These are phyloP conservation scores for Stropharia rugosoannulata DNA, from an alignment of 768 basidiomycete genomes.

Conservation along the genomic window DNA sequence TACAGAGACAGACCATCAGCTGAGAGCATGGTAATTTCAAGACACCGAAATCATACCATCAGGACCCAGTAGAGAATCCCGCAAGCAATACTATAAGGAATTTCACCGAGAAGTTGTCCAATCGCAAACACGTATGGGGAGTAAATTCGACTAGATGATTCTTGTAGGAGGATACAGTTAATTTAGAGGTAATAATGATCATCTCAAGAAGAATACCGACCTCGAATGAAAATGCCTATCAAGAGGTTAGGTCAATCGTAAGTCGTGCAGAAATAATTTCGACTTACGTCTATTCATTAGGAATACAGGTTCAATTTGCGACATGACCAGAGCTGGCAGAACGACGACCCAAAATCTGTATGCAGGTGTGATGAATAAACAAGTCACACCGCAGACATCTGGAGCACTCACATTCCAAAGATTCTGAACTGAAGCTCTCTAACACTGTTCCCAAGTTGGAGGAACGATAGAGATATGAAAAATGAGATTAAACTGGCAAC, in stretches of 20 bases:
- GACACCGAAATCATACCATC: conserved; percentile 43
- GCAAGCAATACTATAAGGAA: conserved; percentile 74
- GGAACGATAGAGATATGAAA: conserved; percentile 75
- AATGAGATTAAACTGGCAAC: conserved; percentile 70
- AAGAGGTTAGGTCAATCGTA: neutral
- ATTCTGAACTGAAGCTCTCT: conserved; percentile 78
- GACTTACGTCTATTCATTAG: conserved; percentile 59
- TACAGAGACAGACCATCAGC: neutral
- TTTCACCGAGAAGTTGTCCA: conserved; percentile 78
- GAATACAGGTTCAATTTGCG: conserved; percentile 82
- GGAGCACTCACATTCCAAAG: conserved; percentile 66
- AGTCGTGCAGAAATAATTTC: neutral
- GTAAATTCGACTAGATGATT: conserved; percentile 84
- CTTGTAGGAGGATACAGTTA: conserved; percentile 24
- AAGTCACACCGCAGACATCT: neutral
- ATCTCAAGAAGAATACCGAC: conserved; percentile 3
- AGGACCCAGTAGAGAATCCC: conserved; percentile 73
- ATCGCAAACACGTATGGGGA: conserved; percentile 84
- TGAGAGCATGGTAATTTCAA: neutral
- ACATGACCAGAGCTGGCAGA: conserved; percentile 74
- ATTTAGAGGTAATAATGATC: neutral
- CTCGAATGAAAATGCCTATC: conserved; percentile 38
- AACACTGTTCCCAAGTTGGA: conserved; percentile 64
- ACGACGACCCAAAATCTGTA: conserved; percentile 65
- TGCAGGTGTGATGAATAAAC: neutral